Base-by-base conservation (phyloP, 2,329 filamentous ascomycete genomes). In the Exophiala bonariae region DNA sequence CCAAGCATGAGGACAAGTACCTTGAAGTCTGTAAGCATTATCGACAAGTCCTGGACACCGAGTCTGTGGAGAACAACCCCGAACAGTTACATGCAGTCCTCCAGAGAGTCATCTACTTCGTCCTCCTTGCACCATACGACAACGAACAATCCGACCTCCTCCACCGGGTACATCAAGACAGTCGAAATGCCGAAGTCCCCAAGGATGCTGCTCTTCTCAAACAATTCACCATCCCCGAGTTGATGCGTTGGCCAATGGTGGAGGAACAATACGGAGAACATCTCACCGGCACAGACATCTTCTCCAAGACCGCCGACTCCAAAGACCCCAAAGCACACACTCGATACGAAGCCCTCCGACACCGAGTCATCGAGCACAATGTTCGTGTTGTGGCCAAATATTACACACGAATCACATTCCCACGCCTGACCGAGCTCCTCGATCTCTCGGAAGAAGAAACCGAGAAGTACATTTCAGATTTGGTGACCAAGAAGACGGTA, bases 301-400 rank as follows among this genome's bases (percentile, higher is more conserved):
- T 99, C 65, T 86, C 88, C 60, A 79, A 79, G 19, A 72, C 79
- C 40, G 67, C 67, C 40, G 76, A 83, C 58, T 83, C 85, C 4
- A 75, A 77, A 26, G 90, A 96, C 60, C 79, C 85, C 51, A 92
- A 96, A 71, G 86, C 90, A 20, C 75, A 87, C 69, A 82, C 86
- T 69, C 82, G 93, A 66, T 99, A 92, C 90, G 81, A 93, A 65
- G 93, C 96, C 66, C 77, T 99, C 56, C 88, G 93, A 63, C 97
- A 97, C 80, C 90, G 93, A 43, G 93, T 99, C 53, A 99, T 99
- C 62, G 93, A 99, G 76, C 93, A 99, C 75, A 99, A 99, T 59
- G 92, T 99, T 43, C 89, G 93, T 42, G 93, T 99, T 2, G 83
- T 99, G 30, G 93, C 93, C 61, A 96, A 96, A 72, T 99, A 99